These are phyloP conservation scores for Podospora pseudoanserina DNA, from an alignment of 495 filamentous ascomycete genomes.

Conservation along the genomic window DNA sequence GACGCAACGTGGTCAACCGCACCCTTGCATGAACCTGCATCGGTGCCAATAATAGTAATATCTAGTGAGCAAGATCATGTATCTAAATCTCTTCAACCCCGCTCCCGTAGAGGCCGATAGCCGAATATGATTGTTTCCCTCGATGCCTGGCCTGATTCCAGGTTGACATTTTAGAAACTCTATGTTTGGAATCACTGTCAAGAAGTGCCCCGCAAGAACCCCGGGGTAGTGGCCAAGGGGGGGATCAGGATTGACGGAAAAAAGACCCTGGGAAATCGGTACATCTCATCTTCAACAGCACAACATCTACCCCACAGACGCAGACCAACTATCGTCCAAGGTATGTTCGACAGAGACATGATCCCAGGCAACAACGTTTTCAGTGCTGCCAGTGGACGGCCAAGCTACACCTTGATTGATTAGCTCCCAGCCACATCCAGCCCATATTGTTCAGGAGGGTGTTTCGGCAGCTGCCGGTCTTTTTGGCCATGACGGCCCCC, in stretches of 20 bases:
- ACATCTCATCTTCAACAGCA: background rate
- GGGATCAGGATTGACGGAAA: background rate
- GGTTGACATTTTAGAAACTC: background rate
- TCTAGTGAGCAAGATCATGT: background rate
- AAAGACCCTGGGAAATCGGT: background rate
- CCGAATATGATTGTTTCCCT: background rate
- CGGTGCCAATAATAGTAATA: background rate
- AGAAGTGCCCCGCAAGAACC: background rate
- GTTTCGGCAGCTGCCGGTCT: background rate
- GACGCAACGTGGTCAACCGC: background rate
- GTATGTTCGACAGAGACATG: no score
- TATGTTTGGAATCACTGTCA: background rate
- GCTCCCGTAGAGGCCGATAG: background rate
- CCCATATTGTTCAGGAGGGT: background rate
- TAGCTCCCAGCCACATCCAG: background rate
- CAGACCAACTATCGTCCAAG: background rate
- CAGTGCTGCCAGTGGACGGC: background rate
- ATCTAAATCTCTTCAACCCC: background rate
- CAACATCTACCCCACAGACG: background rate
- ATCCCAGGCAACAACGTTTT: slow-evolving; percentile 3
- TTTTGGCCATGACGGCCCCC: background rate
- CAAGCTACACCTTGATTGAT: background rate
- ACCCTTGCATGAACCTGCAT: background rate
- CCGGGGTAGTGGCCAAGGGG: no score
- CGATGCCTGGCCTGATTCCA: background rate